These are phyloP conservation scores for Phyllosticta citriasiana DNA, from an alignment of 2,329 filamentous ascomycete genomes.

Conservation along the genomic window DNA sequence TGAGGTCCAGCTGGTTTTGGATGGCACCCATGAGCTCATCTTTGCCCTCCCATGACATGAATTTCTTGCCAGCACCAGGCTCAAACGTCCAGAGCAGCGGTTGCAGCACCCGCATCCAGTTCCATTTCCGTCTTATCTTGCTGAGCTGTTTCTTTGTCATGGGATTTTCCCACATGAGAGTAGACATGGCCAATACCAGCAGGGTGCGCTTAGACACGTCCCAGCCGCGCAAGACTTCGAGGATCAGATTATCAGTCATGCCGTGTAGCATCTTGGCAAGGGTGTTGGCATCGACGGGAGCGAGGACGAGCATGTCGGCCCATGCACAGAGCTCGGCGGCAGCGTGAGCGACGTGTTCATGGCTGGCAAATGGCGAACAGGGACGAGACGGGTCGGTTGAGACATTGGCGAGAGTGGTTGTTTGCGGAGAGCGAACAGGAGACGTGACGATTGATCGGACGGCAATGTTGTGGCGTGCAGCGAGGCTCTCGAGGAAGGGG, in stretches of 20 bases:
- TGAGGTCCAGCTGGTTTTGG: slow-evolving; percentile 65
- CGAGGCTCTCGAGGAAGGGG: not conserved
- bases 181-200: slow-evolving; percentile 80
- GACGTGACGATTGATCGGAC: slow-evolving; percentile 4
- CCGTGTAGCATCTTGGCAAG: slow-evolving; percentile 83
- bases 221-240: slow-evolving; percentile 78
- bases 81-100: slow-evolving; percentile 79
- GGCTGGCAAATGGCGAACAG: slow-evolving; percentile 1
- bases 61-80: slow-evolving; percentile 33
- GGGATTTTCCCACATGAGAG: slow-evolving; percentile 81
- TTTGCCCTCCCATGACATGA: slow-evolving; percentile 45
- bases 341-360: slow-evolving; percentile 5
- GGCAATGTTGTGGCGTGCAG: slow-evolving; percentile 1
- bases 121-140: slow-evolving; percentile 76
- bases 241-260: slow-evolving; percentile 67
- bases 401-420: slow-evolving; percentile 4
- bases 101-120: slow-evolving; percentile 72
- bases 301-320: slow-evolving; percentile 78
- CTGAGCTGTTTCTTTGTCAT: slow-evolving; percentile 79
- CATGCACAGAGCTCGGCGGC: slow-evolving; percentile 54
- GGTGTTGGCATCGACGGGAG: slow-evolving; percentile 74
- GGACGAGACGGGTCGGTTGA: slow-evolving; percentile 8
- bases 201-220: slow-evolving; percentile 76
- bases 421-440: not conserved
- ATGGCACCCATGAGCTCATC: slow-evolving; percentile 65